Base-by-base conservation (phyloP, 148 eudicot species). In the Hydrangea macrophylla region DNA sequence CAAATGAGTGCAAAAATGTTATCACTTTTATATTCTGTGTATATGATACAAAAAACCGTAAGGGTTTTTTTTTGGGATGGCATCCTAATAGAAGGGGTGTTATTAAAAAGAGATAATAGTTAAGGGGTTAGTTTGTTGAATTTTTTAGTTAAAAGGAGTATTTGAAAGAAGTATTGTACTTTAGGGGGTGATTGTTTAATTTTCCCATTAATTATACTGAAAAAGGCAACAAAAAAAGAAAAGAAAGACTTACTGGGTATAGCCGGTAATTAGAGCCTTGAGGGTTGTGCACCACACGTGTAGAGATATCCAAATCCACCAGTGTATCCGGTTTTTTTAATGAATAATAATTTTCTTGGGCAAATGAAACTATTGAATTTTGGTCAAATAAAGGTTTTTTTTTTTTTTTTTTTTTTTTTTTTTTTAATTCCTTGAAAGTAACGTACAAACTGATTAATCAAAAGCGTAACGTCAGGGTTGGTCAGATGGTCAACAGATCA, bases 231-330 rank as follows among this genome's bases (percentile, higher is more conserved):
- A 3, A 35, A 35, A 35, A 8, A 8, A 58, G 6, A 35, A 15
- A 12, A 50, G n/a, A 9, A 66, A 42, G 48, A 50, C n/a, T 50
- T 9, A 71, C 77, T 65, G 76, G 72, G 39, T 12, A 65, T 9
- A 69, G 45, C 82, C 65, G 62, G 85, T 72, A 22, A 48, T 63
- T 30, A 60, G 72, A 58, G 65, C 62, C 11, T 76, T 75, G 77
- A 50, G 55, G 69, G 68, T 68, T 68, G 83, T 79, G 83, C 50
- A 59, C 42, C 75, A 67, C 80, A 82, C 85, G 85, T 82, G 85
- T 78, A 76, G 27, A 45, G 58, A 55, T 37, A 65, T 68, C 45
- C 40, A 42, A 54, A 44, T 58, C 71, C 71, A 73, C 80, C 74
- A 71, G 51, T 56, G 64, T 70, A 23, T 26, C 73, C 70, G 65